Evolutionary conservation across 1,139 yeast species (phyloP).

Genomic region (Taiozyma sp.): DNA sequence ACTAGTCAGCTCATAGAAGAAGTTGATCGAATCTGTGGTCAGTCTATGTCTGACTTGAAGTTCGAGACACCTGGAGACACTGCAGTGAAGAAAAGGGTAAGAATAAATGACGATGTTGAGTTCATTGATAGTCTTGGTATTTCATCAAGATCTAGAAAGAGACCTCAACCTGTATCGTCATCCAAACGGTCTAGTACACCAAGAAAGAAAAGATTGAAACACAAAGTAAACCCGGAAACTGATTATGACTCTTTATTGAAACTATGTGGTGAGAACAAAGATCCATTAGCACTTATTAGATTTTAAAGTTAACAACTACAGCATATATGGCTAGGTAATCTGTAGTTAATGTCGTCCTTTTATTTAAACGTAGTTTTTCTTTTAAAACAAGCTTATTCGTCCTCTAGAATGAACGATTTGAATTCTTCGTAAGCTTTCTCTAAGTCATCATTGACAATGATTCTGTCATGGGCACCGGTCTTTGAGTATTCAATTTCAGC

Average conservation of each 20-base stretch:
- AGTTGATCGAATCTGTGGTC: not conserved
- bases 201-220: constrained; percentile 5
- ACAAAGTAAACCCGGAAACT: constrained; percentile 5
- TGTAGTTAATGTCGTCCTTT: not conserved
- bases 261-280: constrained; percentile 13
- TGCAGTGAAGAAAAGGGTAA: constrained; percentile 8
- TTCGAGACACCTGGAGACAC: not conserved
- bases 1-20: not conserved
- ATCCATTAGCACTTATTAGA: constrained; percentile 16
- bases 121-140: constrained; percentile 3
- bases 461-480: constrained; percentile 87
- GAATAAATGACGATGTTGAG: constrained; percentile 16
- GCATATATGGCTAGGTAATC: not conserved
- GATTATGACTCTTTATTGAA: constrained; percentile 7
- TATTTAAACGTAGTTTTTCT: not conserved
- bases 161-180: constrained; percentile 2
- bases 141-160: constrained; percentile 2
- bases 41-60: not conserved
- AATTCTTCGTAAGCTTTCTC: constrained; percentile 83
- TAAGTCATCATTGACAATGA: constrained; percentile 86
- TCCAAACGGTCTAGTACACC: not conserved
- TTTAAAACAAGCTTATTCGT: constrained; percentile 1
- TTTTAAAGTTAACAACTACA: not conserved
- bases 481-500: constrained; percentile 85
- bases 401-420: constrained; percentile 60